phyloP scores from a whole-genome alignment of 2,329 filamentous ascomycete species.

The Fusarium albidum region DNA sequence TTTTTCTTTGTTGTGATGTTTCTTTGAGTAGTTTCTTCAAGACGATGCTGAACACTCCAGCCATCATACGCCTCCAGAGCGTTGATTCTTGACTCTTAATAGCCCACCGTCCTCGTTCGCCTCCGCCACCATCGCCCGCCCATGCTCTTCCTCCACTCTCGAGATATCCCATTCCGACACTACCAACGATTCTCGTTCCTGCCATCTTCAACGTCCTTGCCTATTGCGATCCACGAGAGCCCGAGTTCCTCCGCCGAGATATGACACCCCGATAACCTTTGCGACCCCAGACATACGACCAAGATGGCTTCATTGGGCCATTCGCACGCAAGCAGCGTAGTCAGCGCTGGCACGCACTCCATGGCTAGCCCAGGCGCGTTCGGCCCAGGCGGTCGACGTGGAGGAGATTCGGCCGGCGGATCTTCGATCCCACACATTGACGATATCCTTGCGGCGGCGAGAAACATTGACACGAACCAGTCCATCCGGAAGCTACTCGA shows the following conservation, averaged over 20 bases:
- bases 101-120: slow-evolving; percentile 8
- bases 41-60: slow-evolving; percentile 27
- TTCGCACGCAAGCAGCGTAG: slow-evolving; percentile 37
- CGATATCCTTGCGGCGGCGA: slow-evolving; percentile 57
- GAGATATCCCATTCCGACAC: slow-evolving; percentile 17
- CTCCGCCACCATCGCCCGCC: slow-evolving; percentile 29
- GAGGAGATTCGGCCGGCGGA: slow-evolving; percentile 36
- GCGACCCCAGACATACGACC: slow-evolving; percentile 9
- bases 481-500: slow-evolving; percentile 64
- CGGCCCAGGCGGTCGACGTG: slow-evolving; percentile 41
- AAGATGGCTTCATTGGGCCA: slow-evolving; percentile 40
- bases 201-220: not conserved
- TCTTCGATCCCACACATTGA: slow-evolving; percentile 61
- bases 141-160: slow-evolving; percentile 18
- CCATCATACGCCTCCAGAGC: slow-evolving; percentile 17
- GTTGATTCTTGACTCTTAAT: slow-evolving; percentile 32
- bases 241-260: slow-evolving; percentile 11
- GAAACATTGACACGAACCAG: slow-evolving; percentile 57
- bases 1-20: slow-evolving; percentile 19
- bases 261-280: slow-evolving; percentile 18
- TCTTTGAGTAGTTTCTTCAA: slow-evolving; percentile 19
- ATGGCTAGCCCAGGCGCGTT: slow-evolving; percentile 45
- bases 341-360: slow-evolving; percentile 39
- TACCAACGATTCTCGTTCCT: slow-evolving; percentile 4
- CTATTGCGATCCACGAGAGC: slow-evolving; percentile 5